Evolutionary conservation across 148 eudicot species (phyloP), one percentile per base, ranked within the genome.

Genomic region (Persicaria tinctoria): DNA sequence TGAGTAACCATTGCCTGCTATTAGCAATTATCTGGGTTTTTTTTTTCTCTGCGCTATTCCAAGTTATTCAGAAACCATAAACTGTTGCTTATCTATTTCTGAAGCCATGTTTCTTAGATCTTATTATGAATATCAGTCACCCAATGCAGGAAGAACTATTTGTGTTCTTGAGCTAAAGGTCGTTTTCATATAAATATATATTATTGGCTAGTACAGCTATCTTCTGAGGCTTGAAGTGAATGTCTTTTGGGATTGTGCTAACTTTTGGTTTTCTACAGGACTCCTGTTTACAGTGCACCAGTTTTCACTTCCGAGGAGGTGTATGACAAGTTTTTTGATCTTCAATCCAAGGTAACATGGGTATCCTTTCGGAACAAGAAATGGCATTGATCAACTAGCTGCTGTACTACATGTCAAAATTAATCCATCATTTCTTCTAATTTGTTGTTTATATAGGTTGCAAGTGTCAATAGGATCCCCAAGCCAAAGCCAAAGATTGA

Each of bases 401-500:
- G 62, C 62, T 3, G 57, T 16, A 54, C 57, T 14, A 38, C 2
- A 12, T 60, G 44, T 60, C 41, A 20, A 41, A 63, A 1, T 10
- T 2, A 32, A 32, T 32, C 41, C 27, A 23, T 23, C 1, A 23
- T 23, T 23, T 23, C 27, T 23, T 23, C 27, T 23, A 13, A 66
- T 53, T 70, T 60, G 75, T 45, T 73, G 8, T 48, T 51, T 72
- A 41, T 71, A 45, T 76, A 95, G 98, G 96, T 92, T 73, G 80
- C 85, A 5, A 83, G 79, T 44, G 82, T 88, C 74, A 85, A 95
- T 76, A 86, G 77, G 82, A 90, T 95, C 60, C 91, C 97, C 51
- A 92, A 90, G 86, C 98, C 98, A 68, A 95, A 84, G 81, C 98
- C 98, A 1, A 95, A 95, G 80, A 85, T 87, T 16, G 92, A 87